Evolutionary conservation across 2,329 filamentous ascomycete species (phyloP), one percentile per base, ranked within the genome.

Genomic region (Aspergillus sp.): DNA sequence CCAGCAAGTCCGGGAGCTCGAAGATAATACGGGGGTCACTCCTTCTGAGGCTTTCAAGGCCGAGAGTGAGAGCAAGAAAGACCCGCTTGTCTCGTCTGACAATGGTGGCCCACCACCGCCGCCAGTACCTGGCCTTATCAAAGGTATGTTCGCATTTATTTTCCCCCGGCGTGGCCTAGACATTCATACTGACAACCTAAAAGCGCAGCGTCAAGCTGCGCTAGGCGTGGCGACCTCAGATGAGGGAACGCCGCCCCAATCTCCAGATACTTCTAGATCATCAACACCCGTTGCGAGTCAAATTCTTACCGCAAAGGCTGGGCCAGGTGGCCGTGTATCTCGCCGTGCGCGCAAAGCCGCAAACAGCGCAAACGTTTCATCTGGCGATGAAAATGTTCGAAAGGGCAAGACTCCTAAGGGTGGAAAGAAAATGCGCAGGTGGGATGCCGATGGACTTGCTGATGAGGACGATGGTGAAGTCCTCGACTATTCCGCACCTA

Each of bases 391-490:
- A 5, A 70, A 75, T 12, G 75, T 77, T 52, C 83, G 81, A 58
- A 88, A 82, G 66, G 73, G 53, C 61, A 73, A 64, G 44, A 64
- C 65, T 34, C 62, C 74, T 27, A 67, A 67, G 41, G 82, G 75
- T 9, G 75, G 72, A 7, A 97, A 97, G 74, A 90, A 89, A 65
- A 88, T 88, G 57, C 82, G 93, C 50, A 90, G 86, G 61, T 98
- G 93, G 93, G 88, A 90, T 59, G 88, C 86, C 5, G 88, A 95
- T 62, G 93, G 93, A 4, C 74, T 85, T 54, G 89, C 88, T 6
- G 88, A 90, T 51, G 91, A 95, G 60, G 87, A 89, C 45, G 81
- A 85, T 45, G 86, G 88, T 47, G 76, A 85, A 11, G 81, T 88
- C 46, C 76, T 98, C 30, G 93, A 98, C 69, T 98, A 97, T 68